Evolutionary conservation across 192 early-diverging fungal species (phyloP).

Genomic region (Obelidium mucronatum): DNA sequence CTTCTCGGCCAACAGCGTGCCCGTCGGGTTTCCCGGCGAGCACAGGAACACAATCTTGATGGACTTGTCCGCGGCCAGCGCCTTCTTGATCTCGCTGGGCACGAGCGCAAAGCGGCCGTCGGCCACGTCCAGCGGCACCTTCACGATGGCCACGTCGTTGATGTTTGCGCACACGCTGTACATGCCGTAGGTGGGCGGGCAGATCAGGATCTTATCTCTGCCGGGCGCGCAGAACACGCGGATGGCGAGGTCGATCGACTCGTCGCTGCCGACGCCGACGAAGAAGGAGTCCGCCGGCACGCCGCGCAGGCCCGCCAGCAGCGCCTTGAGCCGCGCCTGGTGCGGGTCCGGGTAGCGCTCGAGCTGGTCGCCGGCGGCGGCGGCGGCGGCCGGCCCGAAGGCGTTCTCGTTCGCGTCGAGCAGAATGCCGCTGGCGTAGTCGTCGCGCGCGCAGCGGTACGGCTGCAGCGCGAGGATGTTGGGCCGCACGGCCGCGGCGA

Average conservation of each 20-base stretch:
- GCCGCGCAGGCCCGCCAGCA: constrained; percentile 73
- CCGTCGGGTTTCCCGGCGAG: constrained; percentile 99
- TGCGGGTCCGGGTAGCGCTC: constrained; percentile 97
- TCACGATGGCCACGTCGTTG: constrained; percentile 93
- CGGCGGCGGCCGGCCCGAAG: constrained; percentile 68
- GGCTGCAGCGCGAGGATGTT: constrained; percentile 60
- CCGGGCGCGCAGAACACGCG: constrained; percentile 72
- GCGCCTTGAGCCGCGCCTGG: constrained; percentile 83
- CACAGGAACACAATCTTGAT: constrained; percentile 96
- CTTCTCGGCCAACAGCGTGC: constrained; percentile 74
- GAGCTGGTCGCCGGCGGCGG: constrained; percentile 57
- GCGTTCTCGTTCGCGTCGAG: constrained; percentile 99
- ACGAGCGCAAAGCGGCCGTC: constrained; percentile 73
- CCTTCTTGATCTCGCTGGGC: constrained; percentile 68
- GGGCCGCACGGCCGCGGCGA: constrained; percentile 51
- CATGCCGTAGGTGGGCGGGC: constrained; percentile 99
- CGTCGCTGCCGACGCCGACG: constrained; percentile 97
- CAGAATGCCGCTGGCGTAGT: constrained; percentile 91
- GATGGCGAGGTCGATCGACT: constrained; percentile 76
- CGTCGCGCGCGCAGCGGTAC: constrained; percentile 98
- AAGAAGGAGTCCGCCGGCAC: constrained; percentile 82
- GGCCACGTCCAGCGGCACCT: constrained; percentile 82
- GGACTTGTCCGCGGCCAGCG: constrained; percentile 69
- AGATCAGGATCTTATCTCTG: constrained; percentile 90
- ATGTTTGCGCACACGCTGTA: constrained; percentile 91